Evolutionary conservation across 371 early-diverging fungal genomes (phyloP).

Genomic region (Cokeromyces recurvatus): DNA sequence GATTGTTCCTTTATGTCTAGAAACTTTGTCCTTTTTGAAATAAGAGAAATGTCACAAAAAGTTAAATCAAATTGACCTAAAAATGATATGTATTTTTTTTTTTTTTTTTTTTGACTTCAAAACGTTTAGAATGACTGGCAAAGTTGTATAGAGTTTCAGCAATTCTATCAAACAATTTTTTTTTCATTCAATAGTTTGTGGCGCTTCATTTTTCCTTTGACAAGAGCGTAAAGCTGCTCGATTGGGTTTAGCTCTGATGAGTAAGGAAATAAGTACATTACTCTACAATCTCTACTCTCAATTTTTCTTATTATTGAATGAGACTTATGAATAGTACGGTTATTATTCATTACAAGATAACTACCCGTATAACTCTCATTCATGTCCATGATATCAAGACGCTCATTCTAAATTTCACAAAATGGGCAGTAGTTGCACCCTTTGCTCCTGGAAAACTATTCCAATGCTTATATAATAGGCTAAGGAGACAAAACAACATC

Average conservation of each 20-base stretch:
- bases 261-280: constrained; percentile 8
- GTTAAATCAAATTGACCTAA: no score
- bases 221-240: constrained; percentile 9
- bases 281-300: constrained; percentile 6
- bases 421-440: constrained; percentile 12
- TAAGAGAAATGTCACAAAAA: no score
- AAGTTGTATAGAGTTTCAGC: no score
- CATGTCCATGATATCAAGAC: constrained; percentile 9
- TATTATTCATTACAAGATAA: constrained; percentile 9
- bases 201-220: constrained; percentile 16
- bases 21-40: no score
- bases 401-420: constrained; percentile 9
- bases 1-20: no score
- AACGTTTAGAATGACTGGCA: no score
- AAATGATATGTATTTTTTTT: no score
- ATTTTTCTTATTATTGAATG: constrained; percentile 6
- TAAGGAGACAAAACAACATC: no score
- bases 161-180: constrained; percentile 6
- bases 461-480: no score
- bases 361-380: constrained; percentile 1
- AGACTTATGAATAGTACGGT: constrained; percentile 6
- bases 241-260: constrained; percentile 9
- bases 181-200: constrained; percentile 8
- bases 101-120: no score
- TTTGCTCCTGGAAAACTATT: constrained; percentile 2